Evolutionary conservation across 805 yeast species (phyloP).

Genomic region (Monosporozyma siamensis): DNA sequence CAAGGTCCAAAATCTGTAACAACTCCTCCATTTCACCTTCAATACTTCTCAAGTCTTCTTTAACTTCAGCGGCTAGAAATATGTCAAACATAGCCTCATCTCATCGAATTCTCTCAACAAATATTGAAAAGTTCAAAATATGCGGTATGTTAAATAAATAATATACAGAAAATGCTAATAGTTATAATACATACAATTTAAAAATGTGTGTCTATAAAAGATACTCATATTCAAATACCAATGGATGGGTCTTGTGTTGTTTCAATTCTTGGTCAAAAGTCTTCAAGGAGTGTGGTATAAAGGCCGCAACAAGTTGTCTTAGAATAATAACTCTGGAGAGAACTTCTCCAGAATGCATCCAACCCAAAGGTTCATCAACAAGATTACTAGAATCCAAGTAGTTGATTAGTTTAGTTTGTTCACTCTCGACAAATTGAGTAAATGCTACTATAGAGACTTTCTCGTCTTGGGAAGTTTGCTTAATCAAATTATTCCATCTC

Average conservation of each 20-base stretch:
- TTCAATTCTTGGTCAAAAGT: conserved; percentile 1
- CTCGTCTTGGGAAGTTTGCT: not conserved
- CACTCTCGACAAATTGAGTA: not conserved
- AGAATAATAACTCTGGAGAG: conserved; percentile 17
- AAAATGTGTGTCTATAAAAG: not conserved
- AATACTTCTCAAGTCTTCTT: no score
- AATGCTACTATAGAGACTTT: not conserved
- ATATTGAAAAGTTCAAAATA: no score
- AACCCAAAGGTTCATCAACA: conserved; percentile 18
- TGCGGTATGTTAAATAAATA: not conserved
- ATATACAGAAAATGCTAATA: not conserved
- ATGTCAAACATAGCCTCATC: no score
- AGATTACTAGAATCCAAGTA: conserved; percentile 4
- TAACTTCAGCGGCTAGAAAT: no score
- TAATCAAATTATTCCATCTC: conserved; percentile 18
- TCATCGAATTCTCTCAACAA: conserved; percentile 1
- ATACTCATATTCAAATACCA: conserved; percentile 3
- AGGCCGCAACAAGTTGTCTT: not conserved
- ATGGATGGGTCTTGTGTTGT: not conserved
- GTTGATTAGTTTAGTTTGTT: not conserved
- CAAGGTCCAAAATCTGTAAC: not conserved
- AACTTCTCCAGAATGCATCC: conserved; percentile 20
- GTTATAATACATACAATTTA: no score
- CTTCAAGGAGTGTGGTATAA: not conserved
- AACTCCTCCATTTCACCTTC: not conserved